phyloP scores from a whole-genome alignment of 805 yeast genomes.

The Spathaspora girioi region DNA sequence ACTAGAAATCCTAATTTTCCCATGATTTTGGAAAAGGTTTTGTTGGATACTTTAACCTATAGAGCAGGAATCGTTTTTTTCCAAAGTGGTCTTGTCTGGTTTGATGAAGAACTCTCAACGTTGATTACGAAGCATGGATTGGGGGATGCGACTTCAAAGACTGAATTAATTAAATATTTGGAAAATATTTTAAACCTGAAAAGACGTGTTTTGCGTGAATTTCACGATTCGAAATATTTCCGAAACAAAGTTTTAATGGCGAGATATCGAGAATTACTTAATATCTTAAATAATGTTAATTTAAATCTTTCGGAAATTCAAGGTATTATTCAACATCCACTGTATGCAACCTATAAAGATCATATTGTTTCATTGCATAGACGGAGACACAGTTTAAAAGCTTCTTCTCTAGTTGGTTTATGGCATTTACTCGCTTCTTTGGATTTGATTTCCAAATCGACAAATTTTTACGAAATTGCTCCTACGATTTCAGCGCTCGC shows the following conservation, averaged over 20 bases:
- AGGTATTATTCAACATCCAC: neutral
- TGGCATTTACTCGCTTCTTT: constrained; percentile 6
- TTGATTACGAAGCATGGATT: neutral
- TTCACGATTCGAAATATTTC: neutral
- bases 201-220: neutral
- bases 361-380: neutral
- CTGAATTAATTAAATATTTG: neutral
- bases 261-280: neutral
- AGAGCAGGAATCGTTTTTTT: neutral
- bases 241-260: neutral
- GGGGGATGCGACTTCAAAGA: neutral
- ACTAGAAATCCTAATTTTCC: neutral
- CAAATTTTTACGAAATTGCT: constrained; percentile 41
- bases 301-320: neutral
- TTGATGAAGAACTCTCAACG: neutral
- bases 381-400: neutral
- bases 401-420: neutral
- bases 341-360: neutral
- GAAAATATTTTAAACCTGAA: neutral
- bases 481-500: constrained; percentile 34
- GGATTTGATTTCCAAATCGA: constrained; percentile 15
- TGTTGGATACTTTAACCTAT: neutral
- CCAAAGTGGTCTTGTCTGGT: neutral
- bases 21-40: neutral
- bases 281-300: neutral